Base-by-base conservation (phyloP, 805 yeast genomes). In the Monosporozyma yasuniensis region DNA sequence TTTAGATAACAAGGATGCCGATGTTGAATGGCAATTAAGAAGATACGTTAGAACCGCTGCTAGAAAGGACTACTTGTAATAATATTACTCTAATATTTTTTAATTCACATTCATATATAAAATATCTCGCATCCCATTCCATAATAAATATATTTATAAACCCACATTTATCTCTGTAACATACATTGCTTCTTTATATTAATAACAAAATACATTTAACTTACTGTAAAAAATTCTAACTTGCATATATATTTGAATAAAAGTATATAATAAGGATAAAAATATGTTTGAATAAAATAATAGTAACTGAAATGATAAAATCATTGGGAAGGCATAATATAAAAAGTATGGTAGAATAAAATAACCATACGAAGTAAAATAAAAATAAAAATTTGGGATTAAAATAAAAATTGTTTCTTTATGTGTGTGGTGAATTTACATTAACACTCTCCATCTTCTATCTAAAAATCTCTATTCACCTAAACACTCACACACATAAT, bases 21-120 rank as follows among this genome's bases (percentile, higher is more conserved):
- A 93, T 62, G 80, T 87, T n/a, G 99, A 93, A 66, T 93, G 98
- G 98, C 86, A 87, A 72, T 73, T 87, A 59, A 79, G 96, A 67
- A 81, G 97, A 60, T 93, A 90, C 60, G 87, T 89, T 44, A 79
- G 99, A 65, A 93, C 99, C 25, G 98, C 96, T 18, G 89, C 84
- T 67, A 83, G 97, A 70, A 91, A 93, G 73, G 93, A 90, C 65
- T 89, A 91, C 66, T 71, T 91, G 49, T 39, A 39, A 39, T 21
- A 21, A 21, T 39, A 39, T 39, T 39, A 32, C 16, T 14, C 2
- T 14, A 32, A 14, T 32, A 32, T 39, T 39, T 18, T 39, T 39
- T 9, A 39, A 19, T 39, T 39, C 42, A 39, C 42, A 39, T 39
- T 39, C 42, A 11, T 39, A 39, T 39, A 37, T 37, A 37, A 14